Percentiles rank a stretch among this genome's conserved stretches.
phyloP scores from a whole-genome alignment of 169 alveolate species.

The Cryptosporidium muris region DNA sequence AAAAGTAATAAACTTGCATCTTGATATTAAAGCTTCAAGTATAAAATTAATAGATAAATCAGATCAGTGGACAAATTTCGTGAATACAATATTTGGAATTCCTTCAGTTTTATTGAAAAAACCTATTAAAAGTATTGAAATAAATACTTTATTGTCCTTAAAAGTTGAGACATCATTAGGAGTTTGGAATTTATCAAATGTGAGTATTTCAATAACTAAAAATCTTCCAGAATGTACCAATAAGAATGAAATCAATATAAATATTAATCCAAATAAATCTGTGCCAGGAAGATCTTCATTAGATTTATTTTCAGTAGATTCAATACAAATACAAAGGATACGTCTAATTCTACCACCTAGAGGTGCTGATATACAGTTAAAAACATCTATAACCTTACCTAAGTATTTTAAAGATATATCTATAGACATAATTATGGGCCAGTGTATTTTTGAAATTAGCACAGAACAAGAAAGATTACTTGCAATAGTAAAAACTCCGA shows the following conservation, averaged over 20 bases:
- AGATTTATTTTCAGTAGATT: constrained; percentile 39
- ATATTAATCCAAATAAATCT: background rate
- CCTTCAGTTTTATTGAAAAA: constrained; percentile 22
- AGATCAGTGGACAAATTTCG: constrained; percentile 18
- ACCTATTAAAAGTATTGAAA: constrained; percentile 1
- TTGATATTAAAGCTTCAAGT: constrained; percentile 10
- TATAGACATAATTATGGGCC: constrained; percentile 55
- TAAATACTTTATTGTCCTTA: constrained; percentile 19
- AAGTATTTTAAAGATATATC: constrained; percentile 31
- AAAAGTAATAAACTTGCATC: constrained; percentile 7
- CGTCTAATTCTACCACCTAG: constrained; percentile 64
- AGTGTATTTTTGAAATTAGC: constrained; percentile 53
- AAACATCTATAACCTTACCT: constrained; percentile 31
- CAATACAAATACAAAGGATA: constrained; percentile 56
- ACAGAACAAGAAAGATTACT: constrained; percentile 28
- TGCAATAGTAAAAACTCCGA: constrained; percentile 62
- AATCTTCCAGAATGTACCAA: constrained; percentile 29
- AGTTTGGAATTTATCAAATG: constrained; percentile 1
- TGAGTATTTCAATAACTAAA: background rate
- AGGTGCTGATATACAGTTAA: constrained; percentile 52
- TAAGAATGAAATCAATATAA: background rate
- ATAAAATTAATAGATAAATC: constrained; percentile 25
- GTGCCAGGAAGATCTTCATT: no score
- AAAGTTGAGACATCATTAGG: constrained; percentile 46
- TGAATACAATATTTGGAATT: constrained; percentile 15